Evolutionary conservation across 345 rosid genomes (phyloP), one percentile per base, ranked within the genome.

Genomic region (Hibiscus trionum): DNA sequence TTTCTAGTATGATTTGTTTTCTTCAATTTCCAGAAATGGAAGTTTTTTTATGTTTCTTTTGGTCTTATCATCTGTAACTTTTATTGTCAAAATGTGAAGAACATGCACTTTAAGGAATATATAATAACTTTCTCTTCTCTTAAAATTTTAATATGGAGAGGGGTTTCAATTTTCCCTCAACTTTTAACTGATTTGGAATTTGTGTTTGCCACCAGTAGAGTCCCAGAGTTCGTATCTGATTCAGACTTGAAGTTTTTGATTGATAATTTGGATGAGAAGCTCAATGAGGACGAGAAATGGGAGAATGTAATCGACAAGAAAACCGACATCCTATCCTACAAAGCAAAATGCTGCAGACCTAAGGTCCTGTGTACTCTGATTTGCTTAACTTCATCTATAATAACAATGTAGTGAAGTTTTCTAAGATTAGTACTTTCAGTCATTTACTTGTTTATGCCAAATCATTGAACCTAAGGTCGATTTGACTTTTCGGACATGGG

Each of bases 271-370:
- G 87, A 80, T 59, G 90, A 63, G 42, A 82, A 80, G 27, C 35
- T 11, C 35, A 33, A 66, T 8, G 73, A 49, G 52, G 70, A 60
- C 64, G 90, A 85, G 77, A 84, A 73, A 59, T 94, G 98, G 97
- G 91, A 90, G 66, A 52, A 74, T 78, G 80, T 87, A 49, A 79
- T 86, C 15, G 73, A 85, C 55, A 94, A 85, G 79, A 82, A 80
- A 69, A 91, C 84, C 61, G 70, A 76, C 69, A 77, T 77, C 16
- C 61, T 94, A 4, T 87, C 85, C 33, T 94, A 91, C 81, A 73
- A 57, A 17, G 97, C 91, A 3, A 84, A 84, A 74, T 87, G 88
- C 88, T 91, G 87, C 86, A 88, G 75, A 70, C 85, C 91, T 24
- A 83, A 81, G 89, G 96, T 91, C 68, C 15, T 42, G 11, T 46